Base-by-base conservation (phyloP, 306 rosid genomes). In the Vigna mungo region DNA sequence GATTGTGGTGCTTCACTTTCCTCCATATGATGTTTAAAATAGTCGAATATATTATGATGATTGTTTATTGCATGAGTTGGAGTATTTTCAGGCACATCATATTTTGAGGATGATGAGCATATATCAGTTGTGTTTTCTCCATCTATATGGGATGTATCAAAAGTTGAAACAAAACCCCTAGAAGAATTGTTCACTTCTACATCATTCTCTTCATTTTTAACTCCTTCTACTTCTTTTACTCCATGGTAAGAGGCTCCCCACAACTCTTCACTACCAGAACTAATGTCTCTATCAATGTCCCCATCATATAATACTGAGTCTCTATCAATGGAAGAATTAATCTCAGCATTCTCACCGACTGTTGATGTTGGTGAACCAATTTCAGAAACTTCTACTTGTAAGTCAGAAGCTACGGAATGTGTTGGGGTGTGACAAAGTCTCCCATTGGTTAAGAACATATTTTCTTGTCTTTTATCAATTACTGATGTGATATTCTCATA, bases 371-470 rank as follows among this genome's bases (percentile, higher is more conserved):
- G 90, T 16, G 99, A 92, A 56, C 94, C 93, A 41, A 80, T 1
- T 52, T 96, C 98, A n/a, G 99, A 96, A 30, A 91, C 89, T 85
- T 92, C 99, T 36, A 96, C 99, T 82, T 96, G 97, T 69, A 92
- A 25, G 55, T 96, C 99, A 76, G 99, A 96, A 63, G 99, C 98
- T 55, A 96, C 87, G 69, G 97, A 96, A 75, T 54, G 83, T 11
- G 94, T 79, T 36, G 88, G 92, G 1, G 91, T 89, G 48, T 90
- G 97, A 75, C 85, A 85, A 60, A 71, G 21, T 3, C 74, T 72
- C 9, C 86, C 82, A 8, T 70, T 85, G 0, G 68, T 3, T 72
- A 63, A 88, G 44, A 80, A 78, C 48, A 83, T 41, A 16, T 49
- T 74, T 12, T 89, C 89, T 0, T 86, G 84, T 68, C 81, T 77